Conservation (phyloP, 176 grass and related monocot species). For the Guadua angustifolia region DNA sequence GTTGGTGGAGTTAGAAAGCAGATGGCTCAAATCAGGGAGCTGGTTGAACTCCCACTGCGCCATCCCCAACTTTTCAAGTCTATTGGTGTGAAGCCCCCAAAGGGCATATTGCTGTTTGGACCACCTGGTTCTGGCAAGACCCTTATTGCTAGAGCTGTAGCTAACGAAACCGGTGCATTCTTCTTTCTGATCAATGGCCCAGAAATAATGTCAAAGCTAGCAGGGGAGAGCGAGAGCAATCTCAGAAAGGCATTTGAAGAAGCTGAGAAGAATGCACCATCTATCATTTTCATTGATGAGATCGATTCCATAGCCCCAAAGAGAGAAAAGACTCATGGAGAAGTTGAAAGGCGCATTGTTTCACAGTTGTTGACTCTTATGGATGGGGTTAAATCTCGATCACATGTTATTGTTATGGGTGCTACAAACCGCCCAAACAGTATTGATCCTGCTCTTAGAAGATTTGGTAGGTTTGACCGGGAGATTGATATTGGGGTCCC, state of each 20-base stretch:
- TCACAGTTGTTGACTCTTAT: slow-evolving; percentile 87
- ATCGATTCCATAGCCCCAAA: slow-evolving; percentile 81
- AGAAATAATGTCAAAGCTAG: slow-evolving; percentile 89
- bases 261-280: slow-evolving; percentile 87
- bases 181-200: slow-evolving; percentile 92
- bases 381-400: slow-evolving; percentile 77
- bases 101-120: slow-evolving; percentile 75
- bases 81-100: slow-evolving; percentile 84
- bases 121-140: slow-evolving; percentile 90
- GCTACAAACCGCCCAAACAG: slow-evolving; percentile 88
- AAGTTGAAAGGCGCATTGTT: slow-evolving; percentile 85
- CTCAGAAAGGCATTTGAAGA: slow-evolving; percentile 92
- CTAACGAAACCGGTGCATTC: slow-evolving; percentile 87
- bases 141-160: slow-evolving; percentile 76
- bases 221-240: slow-evolving; percentile 88
- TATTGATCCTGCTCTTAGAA: slow-evolving; percentile 82
- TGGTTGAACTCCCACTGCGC: slow-evolving; percentile 65
- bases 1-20: slow-evolving; percentile 89
- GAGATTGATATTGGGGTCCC: slow-evolving; percentile 93
- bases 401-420: slow-evolving; percentile 90
- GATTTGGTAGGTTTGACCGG: slow-evolving; percentile 82
- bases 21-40: slow-evolving; percentile 83
- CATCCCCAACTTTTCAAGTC: slow-evolving; percentile 70
- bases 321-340: slow-evolving; percentile 87
- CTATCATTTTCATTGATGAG: slow-evolving; percentile 91